Conservation (phyloP, 306 rosid species). For the Casuarina glauca region DNA sequence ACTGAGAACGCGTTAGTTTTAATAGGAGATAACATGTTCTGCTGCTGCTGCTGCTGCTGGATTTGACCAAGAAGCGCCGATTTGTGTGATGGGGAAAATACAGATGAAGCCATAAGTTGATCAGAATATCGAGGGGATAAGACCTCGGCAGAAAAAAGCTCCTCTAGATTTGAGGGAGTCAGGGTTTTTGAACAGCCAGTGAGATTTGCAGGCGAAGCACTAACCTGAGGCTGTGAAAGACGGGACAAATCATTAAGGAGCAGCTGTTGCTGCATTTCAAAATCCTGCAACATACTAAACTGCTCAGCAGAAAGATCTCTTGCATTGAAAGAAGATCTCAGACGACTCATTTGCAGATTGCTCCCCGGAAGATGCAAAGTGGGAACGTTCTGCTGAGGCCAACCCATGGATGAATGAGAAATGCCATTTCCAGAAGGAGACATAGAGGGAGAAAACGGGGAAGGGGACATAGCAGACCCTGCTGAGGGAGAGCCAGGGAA, state of each 20-base stretch:
- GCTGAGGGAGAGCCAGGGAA: conserved; percentile 84
- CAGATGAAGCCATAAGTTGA: conserved; percentile 44
- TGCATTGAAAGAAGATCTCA: conserved; percentile 82
- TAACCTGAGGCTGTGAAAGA: conserved; percentile 53
- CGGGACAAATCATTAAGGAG: conserved; percentile 63
- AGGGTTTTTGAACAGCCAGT: conserved; percentile 61
- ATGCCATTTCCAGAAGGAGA: conserved; percentile 68
- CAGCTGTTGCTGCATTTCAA: conserved; percentile 63
- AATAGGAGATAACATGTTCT: conserved; percentile 68
- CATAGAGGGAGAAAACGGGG: conserved; percentile 73
- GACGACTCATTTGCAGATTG: conserved; percentile 77
- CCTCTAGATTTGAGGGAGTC: conserved; percentile 84
- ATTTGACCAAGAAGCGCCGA: conserved; percentile 73
- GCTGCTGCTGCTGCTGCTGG: conserved; percentile 54
- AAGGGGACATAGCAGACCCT: conserved; percentile 62
- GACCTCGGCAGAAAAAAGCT: conserved; percentile 71
- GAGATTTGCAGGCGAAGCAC: conserved; percentile 49
- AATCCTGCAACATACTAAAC: conserved; percentile 50
- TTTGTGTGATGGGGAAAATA: conserved; percentile 75
- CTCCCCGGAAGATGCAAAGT: conserved; percentile 83
- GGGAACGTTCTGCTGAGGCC: conserved; percentile 89
- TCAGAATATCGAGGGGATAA: conserved; percentile 80
- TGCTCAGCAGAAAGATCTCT: conserved; percentile 62
- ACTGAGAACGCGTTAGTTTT: conserved; percentile 68
- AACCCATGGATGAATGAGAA: conserved; percentile 52